Evolutionary conservation across 2,329 filamentous ascomycete genomes (phyloP).

Genomic region (Alternaria tenuissima): DNA sequence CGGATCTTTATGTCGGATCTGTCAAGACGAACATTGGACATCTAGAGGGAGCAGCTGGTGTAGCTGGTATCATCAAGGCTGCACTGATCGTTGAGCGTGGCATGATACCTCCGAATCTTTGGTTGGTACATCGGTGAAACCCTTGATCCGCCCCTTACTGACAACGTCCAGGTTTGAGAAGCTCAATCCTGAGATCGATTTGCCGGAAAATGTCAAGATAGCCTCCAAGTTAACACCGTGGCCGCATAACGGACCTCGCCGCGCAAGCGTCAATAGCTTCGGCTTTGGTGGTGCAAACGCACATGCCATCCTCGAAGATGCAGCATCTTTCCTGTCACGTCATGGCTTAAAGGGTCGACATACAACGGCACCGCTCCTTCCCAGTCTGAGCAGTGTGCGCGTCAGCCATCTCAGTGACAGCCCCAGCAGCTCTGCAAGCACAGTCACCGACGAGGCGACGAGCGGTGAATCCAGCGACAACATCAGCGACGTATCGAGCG

Average conservation of each 20-base stretch:
- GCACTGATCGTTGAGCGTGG: constrained; percentile 52
- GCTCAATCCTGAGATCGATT: constrained; percentile 8
- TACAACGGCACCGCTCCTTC: constrained; percentile 25
- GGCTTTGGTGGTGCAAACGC: constrained; percentile 55
- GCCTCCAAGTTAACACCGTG: constrained; percentile 17
- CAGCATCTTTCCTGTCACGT: constrained; percentile 8
- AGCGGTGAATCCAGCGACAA: constrained; percentile 7
- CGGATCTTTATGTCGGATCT: constrained; percentile 23
- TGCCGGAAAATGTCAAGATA: constrained; percentile 13
- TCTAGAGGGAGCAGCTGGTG: constrained; percentile 50
- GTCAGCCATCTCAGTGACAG: neutral
- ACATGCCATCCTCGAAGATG: constrained; percentile 31
- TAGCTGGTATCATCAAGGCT: constrained; percentile 52
- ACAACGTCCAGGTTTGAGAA: constrained; percentile 8
- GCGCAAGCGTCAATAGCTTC: constrained; percentile 59
- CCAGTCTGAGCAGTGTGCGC: constrained; percentile 14
- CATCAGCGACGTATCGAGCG: constrained; percentile 10
- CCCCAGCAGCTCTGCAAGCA: constrained; percentile 8
- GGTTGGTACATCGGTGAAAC: constrained; percentile 26
- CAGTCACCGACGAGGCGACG: constrained; percentile 2
- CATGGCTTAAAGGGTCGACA: constrained; percentile 11
- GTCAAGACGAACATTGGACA: constrained; percentile 54
- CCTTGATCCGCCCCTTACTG: constrained; percentile 6
- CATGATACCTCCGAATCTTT: constrained; percentile 40
- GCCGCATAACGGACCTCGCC: constrained; percentile 35